Base-by-base conservation (phyloP, 2,329 filamentous ascomycete species). In the Hypoxylon sp. region DNA sequence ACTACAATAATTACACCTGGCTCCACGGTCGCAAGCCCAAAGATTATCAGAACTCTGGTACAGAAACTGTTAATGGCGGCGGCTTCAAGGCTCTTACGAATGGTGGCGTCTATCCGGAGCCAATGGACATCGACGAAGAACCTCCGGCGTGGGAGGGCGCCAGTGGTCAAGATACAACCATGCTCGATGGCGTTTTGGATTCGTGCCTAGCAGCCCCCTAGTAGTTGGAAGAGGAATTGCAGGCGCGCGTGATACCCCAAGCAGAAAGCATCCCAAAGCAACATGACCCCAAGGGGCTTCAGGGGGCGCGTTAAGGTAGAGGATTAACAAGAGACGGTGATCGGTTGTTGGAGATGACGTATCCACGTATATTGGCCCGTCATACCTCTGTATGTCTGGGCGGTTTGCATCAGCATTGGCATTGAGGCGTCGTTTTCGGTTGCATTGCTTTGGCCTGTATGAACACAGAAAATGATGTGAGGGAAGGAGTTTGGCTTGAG, bases 91-190 rank as follows among this genome's bases (percentile, higher is more conserved):
- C 78, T 37, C 71, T 85, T 2, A 79, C 83, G 8, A 89, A 88
- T 66, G 86, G 86, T 2, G 70, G 79, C n/a, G 75, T 77, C 10
- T 79, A 85, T 59, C 75, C 80, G 1, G 86, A 90, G 61, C 77
- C 82, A n/a, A 90, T 89, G 87, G 88, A 90, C 7, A 79, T 89
- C 49, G 88, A 91, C 74, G 87, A 89, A 40, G 76, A 77, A 8
- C 68, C 70, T 55, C 61, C 60, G n/a, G 83, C 83, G 71, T 92
- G 90, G 90, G 89, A 90, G 53, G 90, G 90, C 2, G 85, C 85
- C 42, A 85, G 86, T 53, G 70, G 73, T 2, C 78, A 82, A 31
- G 88, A 90, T 69, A 82, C 83, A 73, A 80, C 84, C 53, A 79
- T 83, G 61, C 81, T 91, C 27, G 85, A 91, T 72, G 81, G 78